These are phyloP conservation scores for Coemansia sp. DNA, from an alignment of 192 early-diverging fungal species.

Conservation along the genomic window DNA sequence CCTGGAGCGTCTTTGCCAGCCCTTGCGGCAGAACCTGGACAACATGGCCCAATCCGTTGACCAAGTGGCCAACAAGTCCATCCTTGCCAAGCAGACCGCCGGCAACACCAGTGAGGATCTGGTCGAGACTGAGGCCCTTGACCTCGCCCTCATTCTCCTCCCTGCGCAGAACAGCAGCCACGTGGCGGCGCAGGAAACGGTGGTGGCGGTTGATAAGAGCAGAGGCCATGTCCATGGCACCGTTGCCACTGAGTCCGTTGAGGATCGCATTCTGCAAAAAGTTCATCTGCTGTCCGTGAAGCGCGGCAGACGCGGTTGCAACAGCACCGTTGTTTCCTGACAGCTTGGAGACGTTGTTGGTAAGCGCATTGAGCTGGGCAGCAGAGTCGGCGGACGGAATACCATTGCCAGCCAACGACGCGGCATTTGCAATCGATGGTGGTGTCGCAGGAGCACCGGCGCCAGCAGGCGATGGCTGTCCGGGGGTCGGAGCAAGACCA, in stretches of 20 bases:
- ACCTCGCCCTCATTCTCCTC: constrained; percentile 15
- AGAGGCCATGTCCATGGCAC: constrained; percentile 29
- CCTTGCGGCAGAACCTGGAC: constrained; percentile 51
- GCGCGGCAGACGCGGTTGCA: constrained; percentile 43
- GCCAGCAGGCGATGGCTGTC: constrained; percentile 11
- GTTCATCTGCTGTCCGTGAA: constrained; percentile 52
- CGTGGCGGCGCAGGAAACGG: constrained; percentile 41
- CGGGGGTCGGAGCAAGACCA: constrained; percentile 5
- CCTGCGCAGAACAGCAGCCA: constrained; percentile 26
- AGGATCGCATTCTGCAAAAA: constrained; percentile 49
- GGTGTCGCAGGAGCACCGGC: not conserved
- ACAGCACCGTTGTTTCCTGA: constrained; percentile 24
- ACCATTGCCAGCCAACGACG: constrained; percentile 35
- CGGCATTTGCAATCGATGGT: constrained; percentile 17
- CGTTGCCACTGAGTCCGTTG: constrained; percentile 33
- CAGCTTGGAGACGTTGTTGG: constrained; percentile 39
- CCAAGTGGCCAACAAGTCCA: constrained; percentile 44
- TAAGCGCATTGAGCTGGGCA: constrained; percentile 45
- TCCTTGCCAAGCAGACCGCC: constrained; percentile 39
- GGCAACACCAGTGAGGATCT: constrained; percentile 43
- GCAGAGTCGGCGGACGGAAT: constrained; percentile 35
- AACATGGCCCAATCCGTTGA: constrained; percentile 47
- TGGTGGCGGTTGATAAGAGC: constrained; percentile 33
- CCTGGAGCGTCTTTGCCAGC: constrained; percentile 47
- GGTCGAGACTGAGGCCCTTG: constrained; percentile 29